A percentile compares a stretch with the other conserved stretches of the same genome.
Evolutionary conservation across 2,329 filamentous ascomycete genomes (phyloP).

Genomic region (Chaetomium globosum): DNA sequence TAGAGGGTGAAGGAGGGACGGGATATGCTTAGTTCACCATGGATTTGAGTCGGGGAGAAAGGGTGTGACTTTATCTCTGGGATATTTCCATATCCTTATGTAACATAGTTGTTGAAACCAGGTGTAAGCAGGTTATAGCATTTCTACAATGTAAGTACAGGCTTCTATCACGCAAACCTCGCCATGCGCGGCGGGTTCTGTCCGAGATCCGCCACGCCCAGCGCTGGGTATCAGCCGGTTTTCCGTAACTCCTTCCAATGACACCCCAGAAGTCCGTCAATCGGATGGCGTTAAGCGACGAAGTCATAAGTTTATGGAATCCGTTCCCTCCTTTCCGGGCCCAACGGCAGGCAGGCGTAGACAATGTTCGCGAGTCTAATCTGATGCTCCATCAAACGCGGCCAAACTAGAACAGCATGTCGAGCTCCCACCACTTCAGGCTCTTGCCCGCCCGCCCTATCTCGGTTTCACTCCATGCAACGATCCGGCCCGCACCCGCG

Average conservation of each 20-base stretch:
- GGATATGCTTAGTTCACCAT: background rate
- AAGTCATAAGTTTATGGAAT: background rate
- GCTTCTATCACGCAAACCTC: slow-evolving; percentile 23
- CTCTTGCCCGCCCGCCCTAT: background rate
- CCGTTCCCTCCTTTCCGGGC: background rate
- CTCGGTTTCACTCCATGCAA: slow-evolving; percentile 12
- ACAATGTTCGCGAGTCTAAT: background rate
- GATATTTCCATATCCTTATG: too few species aligned
- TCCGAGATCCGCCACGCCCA: slow-evolving; percentile 6
- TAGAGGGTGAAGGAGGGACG: background rate
- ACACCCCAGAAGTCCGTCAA: slow-evolving; percentile 14
- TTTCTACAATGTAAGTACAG: slow-evolving; percentile 29
- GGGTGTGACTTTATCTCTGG: too few species aligned
- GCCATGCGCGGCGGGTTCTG: slow-evolving; percentile 6
- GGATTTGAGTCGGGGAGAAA: background rate
- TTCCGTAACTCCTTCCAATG: slow-evolving; percentile 20
- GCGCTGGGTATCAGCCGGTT: slow-evolving; percentile 19
- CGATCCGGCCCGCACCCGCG: slow-evolving; percentile 17
- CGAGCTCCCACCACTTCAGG: slow-evolving; percentile 14
- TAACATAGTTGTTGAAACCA: background rate
- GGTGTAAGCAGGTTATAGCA: slow-evolving; percentile 5
- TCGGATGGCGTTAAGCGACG: slow-evolving; percentile 14
- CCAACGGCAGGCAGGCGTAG: background rate
- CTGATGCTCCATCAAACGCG: slow-evolving; percentile 15
- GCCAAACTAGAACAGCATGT: slow-evolving; percentile 28